Evolutionary conservation across 2,329 filamentous ascomycete species (phyloP).

Genomic region (Botrytis hyacinthi): DNA sequence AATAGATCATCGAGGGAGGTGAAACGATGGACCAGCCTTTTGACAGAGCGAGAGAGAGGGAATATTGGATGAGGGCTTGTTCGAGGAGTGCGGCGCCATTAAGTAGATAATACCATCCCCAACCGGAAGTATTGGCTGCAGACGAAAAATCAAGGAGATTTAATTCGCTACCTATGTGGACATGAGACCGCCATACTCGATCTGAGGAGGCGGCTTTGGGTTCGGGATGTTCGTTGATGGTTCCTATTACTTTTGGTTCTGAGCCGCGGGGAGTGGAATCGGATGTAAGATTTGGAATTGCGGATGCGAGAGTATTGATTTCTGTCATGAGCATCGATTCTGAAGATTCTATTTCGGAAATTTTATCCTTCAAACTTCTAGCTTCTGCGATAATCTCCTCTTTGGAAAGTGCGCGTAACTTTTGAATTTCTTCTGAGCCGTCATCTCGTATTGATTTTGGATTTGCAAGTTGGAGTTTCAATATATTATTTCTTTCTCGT

Average conservation of each 20-base stretch:
- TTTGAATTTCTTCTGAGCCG: slow-evolving; percentile 33
- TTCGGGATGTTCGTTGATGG: slow-evolving; percentile 72
- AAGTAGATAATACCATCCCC: slow-evolving; percentile 98
- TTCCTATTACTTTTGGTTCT: slow-evolving; percentile 64
- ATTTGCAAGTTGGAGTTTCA: slow-evolving; percentile 58
- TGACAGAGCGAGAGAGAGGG: slow-evolving; percentile 68
- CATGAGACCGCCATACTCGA: slow-evolving; percentile 66
- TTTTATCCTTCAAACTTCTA: slow-evolving; percentile 59
- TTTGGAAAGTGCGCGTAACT: slow-evolving; percentile 40
- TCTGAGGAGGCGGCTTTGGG: slow-evolving; percentile 39
- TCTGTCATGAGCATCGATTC: slow-evolving; percentile 60
- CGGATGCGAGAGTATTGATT: slow-evolving; percentile 71
- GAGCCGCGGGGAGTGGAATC: slow-evolving; percentile 69
- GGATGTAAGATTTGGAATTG: slow-evolving; percentile 85
- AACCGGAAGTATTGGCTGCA: slow-evolving; percentile 79
- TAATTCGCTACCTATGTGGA: slow-evolving; percentile 82
- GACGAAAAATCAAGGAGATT: slow-evolving; percentile 85
- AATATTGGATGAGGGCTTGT: slow-evolving; percentile 87
- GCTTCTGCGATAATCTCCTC: slow-evolving; percentile 62
- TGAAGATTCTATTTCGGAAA: slow-evolving; percentile 58
- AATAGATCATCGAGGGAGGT: slow-evolving; percentile 88
- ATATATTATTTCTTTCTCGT: slow-evolving; percentile 63
- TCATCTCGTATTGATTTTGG: slow-evolving; percentile 47
- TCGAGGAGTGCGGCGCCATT: slow-evolving; percentile 92
- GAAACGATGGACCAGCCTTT: slow-evolving; percentile 78